phyloP scores from a whole-genome alignment of 257 asterid genomes.

The Solanum pinnatisectum region DNA sequence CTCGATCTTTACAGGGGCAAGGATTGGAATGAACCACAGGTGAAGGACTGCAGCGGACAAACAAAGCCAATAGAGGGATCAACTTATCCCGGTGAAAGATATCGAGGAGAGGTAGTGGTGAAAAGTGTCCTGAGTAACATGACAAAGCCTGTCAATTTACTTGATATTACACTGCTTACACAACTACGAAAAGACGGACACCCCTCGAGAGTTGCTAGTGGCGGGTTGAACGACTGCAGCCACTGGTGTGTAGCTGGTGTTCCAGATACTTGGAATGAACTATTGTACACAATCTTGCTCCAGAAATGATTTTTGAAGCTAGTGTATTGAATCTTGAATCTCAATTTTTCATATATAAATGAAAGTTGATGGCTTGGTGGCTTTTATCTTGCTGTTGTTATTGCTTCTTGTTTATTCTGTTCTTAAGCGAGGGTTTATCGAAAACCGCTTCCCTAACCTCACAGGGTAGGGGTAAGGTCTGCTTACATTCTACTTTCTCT shows the following conservation, averaged over 20 bases:
- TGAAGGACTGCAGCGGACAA: conserved; percentile 37
- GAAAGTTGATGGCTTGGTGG: neutral
- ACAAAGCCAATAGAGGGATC: conserved; percentile 37
- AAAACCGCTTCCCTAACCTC: neutral
- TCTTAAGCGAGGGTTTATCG: neutral
- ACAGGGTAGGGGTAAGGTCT: neutral
- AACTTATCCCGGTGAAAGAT: conserved; percentile 39
- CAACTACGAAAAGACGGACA: conserved; percentile 44
- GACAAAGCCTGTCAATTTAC: conserved; percentile 32
- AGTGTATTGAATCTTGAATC: neutral
- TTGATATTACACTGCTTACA: conserved; percentile 57
- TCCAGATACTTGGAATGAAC: conserved; percentile 40
- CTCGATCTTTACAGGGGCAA: conserved; percentile 28
- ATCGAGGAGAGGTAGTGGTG: conserved; percentile 49
- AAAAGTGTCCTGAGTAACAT: conserved; percentile 42
- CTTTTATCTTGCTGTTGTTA: neutral
- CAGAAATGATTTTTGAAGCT: neutral
- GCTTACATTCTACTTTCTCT: neutral
- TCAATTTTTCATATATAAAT: neutral
- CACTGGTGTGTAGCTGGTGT: conserved; percentile 2
- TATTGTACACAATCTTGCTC: conserved; percentile 27
- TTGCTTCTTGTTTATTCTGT: neutral
- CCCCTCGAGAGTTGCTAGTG: conserved; percentile 45
- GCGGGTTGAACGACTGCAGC: conserved; percentile 33
- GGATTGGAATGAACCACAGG: conserved; percentile 51